Percentiles rank a stretch among this genome's conserved stretches.
Evolutionary conservation across 2,329 filamentous ascomycete genomes (phyloP).

Genomic region (Clarireedia paspali): DNA sequence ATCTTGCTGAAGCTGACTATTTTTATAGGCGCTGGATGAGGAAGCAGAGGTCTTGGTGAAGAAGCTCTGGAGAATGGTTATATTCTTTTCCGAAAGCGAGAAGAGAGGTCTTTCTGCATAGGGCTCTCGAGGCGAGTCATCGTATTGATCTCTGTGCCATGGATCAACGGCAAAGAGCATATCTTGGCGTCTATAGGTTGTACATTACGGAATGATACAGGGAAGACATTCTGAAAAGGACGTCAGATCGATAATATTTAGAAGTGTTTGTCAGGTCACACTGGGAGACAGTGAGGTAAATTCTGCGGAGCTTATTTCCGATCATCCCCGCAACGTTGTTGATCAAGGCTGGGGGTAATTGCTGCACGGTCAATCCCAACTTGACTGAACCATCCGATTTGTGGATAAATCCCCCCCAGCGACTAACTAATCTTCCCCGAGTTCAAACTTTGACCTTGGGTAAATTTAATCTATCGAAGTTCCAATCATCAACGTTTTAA

Average conservation of each 20-base stretch:
- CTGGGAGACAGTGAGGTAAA: no score
- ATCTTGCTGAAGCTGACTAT: conserved; percentile 29
- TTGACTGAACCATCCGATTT: not conserved
- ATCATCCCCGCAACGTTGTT: no score
- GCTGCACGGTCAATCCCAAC: not conserved
- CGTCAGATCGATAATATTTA: no score
- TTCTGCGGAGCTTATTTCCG: no score
- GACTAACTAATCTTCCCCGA: no score
- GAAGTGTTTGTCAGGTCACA: no score
- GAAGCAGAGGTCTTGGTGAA: conserved; percentile 90
- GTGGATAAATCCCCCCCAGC: not conserved
- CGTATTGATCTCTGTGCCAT: not conserved
- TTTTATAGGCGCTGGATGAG: conserved; percentile 71
- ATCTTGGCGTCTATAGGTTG: not conserved
- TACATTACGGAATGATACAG: not conserved
- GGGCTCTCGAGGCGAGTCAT: not conserved
- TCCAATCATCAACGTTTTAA: no score
- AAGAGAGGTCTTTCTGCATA: conserved; percentile 75
- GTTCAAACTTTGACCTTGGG: no score
- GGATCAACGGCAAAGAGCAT: not conserved
- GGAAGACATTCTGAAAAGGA: no score
- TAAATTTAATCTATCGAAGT: no score
- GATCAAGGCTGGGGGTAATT: no score
- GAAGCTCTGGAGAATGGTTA: conserved; percentile 97
- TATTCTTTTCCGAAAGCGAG: conserved; percentile 94